phyloP scores from a whole-genome alignment of 768 basidiomycete species.

The Tulasnella sp. region DNA sequence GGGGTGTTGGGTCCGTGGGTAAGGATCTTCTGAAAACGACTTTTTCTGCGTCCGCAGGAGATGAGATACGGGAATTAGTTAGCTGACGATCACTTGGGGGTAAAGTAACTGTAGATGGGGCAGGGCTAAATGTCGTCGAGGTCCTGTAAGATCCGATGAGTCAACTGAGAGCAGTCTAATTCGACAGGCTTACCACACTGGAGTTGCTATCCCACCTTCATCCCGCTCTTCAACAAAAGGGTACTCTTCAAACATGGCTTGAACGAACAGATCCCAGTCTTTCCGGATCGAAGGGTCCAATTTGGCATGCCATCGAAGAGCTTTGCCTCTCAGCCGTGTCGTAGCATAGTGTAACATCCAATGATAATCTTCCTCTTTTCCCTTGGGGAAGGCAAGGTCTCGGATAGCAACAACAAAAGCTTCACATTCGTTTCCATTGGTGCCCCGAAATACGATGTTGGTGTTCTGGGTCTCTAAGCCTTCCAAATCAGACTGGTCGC shows the following conservation, averaged over 20 bases:
- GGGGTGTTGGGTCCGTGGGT: too few relatives aligned
- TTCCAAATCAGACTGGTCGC: too few relatives aligned
- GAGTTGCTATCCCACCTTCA: background rate
- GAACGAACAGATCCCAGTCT: background rate
- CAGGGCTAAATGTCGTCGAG: background rate
- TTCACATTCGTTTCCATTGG: background rate
- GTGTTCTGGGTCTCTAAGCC: background rate
- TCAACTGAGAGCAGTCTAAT: too few relatives aligned
- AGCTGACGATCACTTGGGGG: background rate
- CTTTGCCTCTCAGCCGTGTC: background rate
- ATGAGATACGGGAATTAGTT: background rate
- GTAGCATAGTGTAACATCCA: background rate
- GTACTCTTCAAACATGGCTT: background rate
- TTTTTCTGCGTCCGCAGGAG: too few relatives aligned
- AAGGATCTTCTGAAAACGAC: too few relatives aligned
- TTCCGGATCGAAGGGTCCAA: background rate
- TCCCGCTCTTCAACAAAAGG: background rate
- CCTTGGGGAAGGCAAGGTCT: background rate
- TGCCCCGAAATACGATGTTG: background rate
- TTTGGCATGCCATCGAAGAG: background rate
- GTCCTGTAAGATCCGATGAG: background rate
- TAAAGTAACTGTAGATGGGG: background rate
- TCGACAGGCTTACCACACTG: background rate
- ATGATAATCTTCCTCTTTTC: background rate
- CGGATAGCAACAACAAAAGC: background rate